These are phyloP conservation scores for Boeremia exigua DNA, from an alignment of 2,329 filamentous ascomycete genomes.

Conservation along the genomic window DNA sequence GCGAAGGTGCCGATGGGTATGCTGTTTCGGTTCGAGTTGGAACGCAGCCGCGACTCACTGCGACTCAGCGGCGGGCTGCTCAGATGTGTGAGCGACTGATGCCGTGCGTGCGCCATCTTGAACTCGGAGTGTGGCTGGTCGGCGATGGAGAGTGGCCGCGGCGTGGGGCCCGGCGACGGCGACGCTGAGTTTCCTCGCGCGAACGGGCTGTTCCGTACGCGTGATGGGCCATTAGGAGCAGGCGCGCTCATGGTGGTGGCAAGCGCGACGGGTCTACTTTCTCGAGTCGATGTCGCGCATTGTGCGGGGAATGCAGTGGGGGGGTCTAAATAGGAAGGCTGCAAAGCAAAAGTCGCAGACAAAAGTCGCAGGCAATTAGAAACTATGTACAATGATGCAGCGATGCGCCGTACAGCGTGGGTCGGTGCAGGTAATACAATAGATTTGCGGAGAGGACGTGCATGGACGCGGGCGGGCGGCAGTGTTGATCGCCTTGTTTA, in stretches of 20 bases:
- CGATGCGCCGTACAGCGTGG: slow-evolving; percentile 16
- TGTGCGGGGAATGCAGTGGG: slow-evolving; percentile 25
- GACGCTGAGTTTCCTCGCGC: slow-evolving; percentile 66
- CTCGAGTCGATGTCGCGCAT: slow-evolving; percentile 25
- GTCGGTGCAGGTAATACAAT: slow-evolving; percentile 19
- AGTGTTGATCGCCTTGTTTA: slow-evolving; percentile 30
- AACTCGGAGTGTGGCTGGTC: slow-evolving; percentile 45
- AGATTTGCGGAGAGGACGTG: slow-evolving; percentile 16
- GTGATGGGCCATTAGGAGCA: slow-evolving; percentile 69
- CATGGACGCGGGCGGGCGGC: slow-evolving; percentile 15
- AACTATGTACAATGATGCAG: slow-evolving; percentile 39
- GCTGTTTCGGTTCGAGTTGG: slow-evolving; percentile 70
- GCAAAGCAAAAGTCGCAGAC: not conserved
- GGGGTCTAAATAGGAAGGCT: slow-evolving; percentile 8
- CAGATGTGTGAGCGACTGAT: slow-evolving; percentile 68
- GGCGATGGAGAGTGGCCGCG: slow-evolving; percentile 66
- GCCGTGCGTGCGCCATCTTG: slow-evolving; percentile 65
- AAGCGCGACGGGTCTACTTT: slow-evolving; percentile 32
- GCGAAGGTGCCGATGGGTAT: slow-evolving; percentile 85
- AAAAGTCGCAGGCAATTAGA: slow-evolving; percentile 19
- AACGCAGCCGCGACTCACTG: slow-evolving; percentile 51
- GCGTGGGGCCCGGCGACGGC: slow-evolving; percentile 71
- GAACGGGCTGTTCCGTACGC: slow-evolving; percentile 74
- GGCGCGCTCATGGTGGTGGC: slow-evolving; percentile 58
- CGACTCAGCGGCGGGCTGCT: slow-evolving; percentile 40